A percentile compares a stretch with the other conserved stretches of the same genome.
phyloP scores from a whole-genome alignment of 768 basidiomycete genomes.

The Podaxis sp. region DNA sequence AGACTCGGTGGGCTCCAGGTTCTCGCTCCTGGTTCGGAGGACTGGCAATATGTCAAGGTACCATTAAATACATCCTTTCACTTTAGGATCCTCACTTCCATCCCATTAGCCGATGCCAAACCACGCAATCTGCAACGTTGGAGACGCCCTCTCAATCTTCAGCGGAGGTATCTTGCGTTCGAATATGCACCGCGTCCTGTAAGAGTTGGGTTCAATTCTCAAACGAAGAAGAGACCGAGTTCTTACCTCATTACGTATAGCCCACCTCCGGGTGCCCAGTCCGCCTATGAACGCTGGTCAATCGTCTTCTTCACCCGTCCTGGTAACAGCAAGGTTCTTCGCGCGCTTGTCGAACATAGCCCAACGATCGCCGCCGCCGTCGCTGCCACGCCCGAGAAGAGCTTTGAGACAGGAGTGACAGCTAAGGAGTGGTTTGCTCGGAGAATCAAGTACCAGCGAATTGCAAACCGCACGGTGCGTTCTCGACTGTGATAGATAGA shows the following conservation, averaged over 20 bases:
- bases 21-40: conserved; percentile 54
- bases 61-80: background rate
- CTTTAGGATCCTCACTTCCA: background rate
- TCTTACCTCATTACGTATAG: conserved; percentile 24
- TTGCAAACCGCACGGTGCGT: conserved; percentile 42
- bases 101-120: conserved; percentile 46
- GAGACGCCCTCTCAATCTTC: conserved; percentile 61
- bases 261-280: conserved; percentile 60
- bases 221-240: background rate
- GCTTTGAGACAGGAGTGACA: conserved; percentile 36
- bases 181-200: conserved; percentile 65
- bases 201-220: conserved; percentile 22
- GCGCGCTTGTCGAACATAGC: conserved; percentile 53
- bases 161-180: conserved; percentile 66
- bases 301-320: conserved; percentile 70
- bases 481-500: background rate
- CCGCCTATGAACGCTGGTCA: conserved; percentile 57
- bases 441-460: conserved; percentile 43
- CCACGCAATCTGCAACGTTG: conserved; percentile 61
- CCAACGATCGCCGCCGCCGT: conserved; percentile 46
- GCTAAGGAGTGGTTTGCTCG: conserved; percentile 45
- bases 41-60: conserved; percentile 73
- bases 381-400: conserved; percentile 35
- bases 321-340: conserved; percentile 49
- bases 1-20: conserved; percentile 71